Percentiles rank a stretch among this genome's conserved stretches.
Evolutionary conservation across 2,329 filamentous ascomycete species (phyloP).

Genomic region (Tolypocladium cylindrosporum): DNA sequence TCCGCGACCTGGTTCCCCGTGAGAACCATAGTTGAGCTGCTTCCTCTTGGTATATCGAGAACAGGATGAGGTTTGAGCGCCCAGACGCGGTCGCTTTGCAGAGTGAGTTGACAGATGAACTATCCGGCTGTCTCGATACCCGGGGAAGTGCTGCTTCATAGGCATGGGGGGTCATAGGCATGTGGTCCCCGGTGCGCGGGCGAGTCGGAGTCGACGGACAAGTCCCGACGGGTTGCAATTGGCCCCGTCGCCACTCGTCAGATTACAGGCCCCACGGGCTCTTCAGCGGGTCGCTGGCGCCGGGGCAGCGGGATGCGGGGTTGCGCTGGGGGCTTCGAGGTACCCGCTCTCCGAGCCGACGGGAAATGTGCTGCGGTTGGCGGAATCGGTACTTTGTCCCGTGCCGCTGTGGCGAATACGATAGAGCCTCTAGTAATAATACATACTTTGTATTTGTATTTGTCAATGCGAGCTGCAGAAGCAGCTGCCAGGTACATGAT

Average conservation of each 20-base stretch:
- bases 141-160: background rate
- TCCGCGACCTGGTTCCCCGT: slow-evolving; percentile 47
- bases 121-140: too few relatives aligned
- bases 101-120: too few relatives aligned
- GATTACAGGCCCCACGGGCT: background rate
- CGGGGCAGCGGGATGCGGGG: background rate
- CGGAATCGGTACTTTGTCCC: background rate
- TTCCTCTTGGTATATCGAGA: background rate
- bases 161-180: background rate
- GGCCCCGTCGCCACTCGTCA: background rate
- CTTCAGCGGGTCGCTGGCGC: background rate
- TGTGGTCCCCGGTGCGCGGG: background rate
- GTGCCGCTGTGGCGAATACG: background rate
- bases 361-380: background rate
- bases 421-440: background rate
- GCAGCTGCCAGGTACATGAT: too few relatives aligned
- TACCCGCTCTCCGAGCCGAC: background rate
- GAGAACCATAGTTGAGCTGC: slow-evolving; percentile 27
- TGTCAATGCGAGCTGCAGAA: too few relatives aligned
- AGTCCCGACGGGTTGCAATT: background rate
- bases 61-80: too few relatives aligned
- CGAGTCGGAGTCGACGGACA: background rate
- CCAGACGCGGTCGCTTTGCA: too few relatives aligned
- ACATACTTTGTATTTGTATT: background rate
- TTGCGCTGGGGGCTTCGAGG: background rate